These are phyloP conservation scores for Cucurbitaria berberidis DNA, from an alignment of 2,329 filamentous ascomycete genomes.

Conservation along the genomic window DNA sequence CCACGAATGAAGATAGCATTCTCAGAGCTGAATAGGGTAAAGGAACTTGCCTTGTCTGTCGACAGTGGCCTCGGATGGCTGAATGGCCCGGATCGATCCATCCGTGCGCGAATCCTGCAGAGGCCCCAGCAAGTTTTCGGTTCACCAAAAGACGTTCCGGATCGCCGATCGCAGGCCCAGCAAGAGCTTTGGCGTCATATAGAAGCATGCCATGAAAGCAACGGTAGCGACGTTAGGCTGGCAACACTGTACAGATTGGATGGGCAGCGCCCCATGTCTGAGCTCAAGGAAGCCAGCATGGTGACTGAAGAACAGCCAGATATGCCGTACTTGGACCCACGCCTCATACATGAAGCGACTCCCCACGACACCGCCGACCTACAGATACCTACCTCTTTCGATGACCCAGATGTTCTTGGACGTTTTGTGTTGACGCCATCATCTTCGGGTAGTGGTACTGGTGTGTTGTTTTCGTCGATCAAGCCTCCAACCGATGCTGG, in stretches of 20 bases:
- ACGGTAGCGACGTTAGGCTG: slow-evolving; percentile 31
- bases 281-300: slow-evolving; percentile 18
- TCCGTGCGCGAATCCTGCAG: slow-evolving; percentile 55
- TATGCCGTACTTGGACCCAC: slow-evolving; percentile 40
- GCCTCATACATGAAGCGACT: slow-evolving; percentile 35
- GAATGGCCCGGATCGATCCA: slow-evolving; percentile 64
- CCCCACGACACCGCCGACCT: slow-evolving; percentile 27
- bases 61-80: slow-evolving; percentile 73
- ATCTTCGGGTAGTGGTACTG: slow-evolving; percentile 20
- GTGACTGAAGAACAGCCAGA: slow-evolving; percentile 26
- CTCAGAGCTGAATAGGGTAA: slow-evolving; percentile 60
- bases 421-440: slow-evolving; percentile 18
- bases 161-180: slow-evolving; percentile 47
- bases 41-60: slow-evolving; percentile 70
- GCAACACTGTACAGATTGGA: slow-evolving; percentile 41
- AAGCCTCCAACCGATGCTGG: slow-evolving; percentile 29
- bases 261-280: slow-evolving; percentile 16
- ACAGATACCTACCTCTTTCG: slow-evolving; percentile 24
- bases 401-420: slow-evolving; percentile 28
- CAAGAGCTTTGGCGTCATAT: slow-evolving; percentile 46
- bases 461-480: slow-evolving; percentile 45
- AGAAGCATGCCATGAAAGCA: slow-evolving; percentile 23
- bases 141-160: slow-evolving; percentile 43
- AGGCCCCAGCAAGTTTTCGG: slow-evolving; percentile 57
- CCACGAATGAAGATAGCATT: slow-evolving; percentile 67